Percentiles rank a stretch among this genome's conserved stretches.
phyloP scores from a whole-genome alignment of 164 flowering plant genomes.

The Stephania japonica region DNA sequence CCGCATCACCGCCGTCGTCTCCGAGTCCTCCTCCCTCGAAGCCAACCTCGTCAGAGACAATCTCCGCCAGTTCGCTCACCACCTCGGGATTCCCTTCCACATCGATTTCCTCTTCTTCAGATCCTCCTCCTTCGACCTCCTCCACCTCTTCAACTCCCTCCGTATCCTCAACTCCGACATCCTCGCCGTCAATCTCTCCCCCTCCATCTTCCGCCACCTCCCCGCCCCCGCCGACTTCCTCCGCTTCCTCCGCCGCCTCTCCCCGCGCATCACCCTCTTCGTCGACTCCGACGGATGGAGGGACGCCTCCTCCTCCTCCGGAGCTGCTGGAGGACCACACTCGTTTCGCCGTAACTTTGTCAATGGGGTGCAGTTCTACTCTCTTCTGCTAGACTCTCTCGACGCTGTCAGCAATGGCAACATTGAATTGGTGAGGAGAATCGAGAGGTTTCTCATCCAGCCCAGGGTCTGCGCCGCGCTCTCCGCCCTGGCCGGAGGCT shows the following conservation, averaged over 20 bases:
- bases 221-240: slow-evolving; percentile 43
- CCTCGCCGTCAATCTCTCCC: slow-evolving; percentile 51
- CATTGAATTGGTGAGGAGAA: slow-evolving; percentile 43
- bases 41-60: slow-evolving; percentile 50
- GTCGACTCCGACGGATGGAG: slow-evolving; percentile 55
- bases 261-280: slow-evolving; percentile 52
- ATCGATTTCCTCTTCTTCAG: slow-evolving; percentile 49
- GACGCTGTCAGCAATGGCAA: slow-evolving; percentile 47
- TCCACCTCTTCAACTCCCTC: slow-evolving; percentile 41
- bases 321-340: slow-evolving; percentile 2
- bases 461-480: slow-evolving; percentile 45
- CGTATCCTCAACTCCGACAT: slow-evolving; percentile 57
- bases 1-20: slow-evolving; percentile 61
- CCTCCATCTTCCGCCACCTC: slow-evolving; percentile 44
- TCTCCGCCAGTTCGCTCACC: slow-evolving; percentile 63
- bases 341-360: slow-evolving; percentile 52
- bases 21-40: slow-evolving; percentile 53
- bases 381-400: slow-evolving; percentile 65
- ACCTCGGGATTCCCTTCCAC: slow-evolving; percentile 48
- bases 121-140: slow-evolving; percentile 46
- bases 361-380: slow-evolving; percentile 58
- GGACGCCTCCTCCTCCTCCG: slow-evolving; percentile 31
- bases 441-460: slow-evolving; percentile 51
- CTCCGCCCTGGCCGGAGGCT: slow-evolving; percentile 38
- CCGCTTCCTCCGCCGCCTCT: slow-evolving; percentile 50